Percentiles rank a stretch among this genome's conserved stretches.
Conservation (phyloP, 352 stramenopile genomes). For the Phytophthora europaea region DNA sequence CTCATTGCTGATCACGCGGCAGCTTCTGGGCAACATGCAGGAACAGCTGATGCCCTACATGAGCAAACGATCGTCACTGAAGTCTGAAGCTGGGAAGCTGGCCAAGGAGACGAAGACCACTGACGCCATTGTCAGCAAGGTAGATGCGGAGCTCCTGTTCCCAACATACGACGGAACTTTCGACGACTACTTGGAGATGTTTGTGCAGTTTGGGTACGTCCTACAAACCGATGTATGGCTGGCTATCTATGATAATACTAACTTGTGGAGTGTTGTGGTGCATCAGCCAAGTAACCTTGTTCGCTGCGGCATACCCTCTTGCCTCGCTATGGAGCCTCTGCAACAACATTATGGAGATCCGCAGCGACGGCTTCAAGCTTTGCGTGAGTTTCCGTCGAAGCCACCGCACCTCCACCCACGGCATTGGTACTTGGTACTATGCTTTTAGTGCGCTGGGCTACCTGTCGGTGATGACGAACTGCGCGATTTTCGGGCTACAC, state of each 20-base stretch:
- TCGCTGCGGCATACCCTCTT: slow-evolving; percentile 94
- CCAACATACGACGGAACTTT: slow-evolving; percentile 90
- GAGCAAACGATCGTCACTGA: slow-evolving; percentile 81
- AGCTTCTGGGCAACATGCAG: slow-evolving; percentile 83
- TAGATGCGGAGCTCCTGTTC: slow-evolving; percentile 84
- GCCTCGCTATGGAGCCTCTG: slow-evolving; percentile 93
- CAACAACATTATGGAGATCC: slow-evolving; percentile 97
- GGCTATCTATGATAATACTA: background rate
- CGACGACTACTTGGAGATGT: slow-evolving; percentile 96
- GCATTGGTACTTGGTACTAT: slow-evolving; percentile 95
- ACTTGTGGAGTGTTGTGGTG: background rate
- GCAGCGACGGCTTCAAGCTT: slow-evolving; percentile 96
- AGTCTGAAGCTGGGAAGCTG: slow-evolving; percentile 83
- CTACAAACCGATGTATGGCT: background rate
- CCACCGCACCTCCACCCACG: slow-evolving; percentile 66
- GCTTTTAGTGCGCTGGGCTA: slow-evolving; percentile 93
- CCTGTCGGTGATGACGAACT: slow-evolving; percentile 95
- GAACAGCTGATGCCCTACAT: slow-evolving; percentile 87
- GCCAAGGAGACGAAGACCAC: slow-evolving; percentile 69
- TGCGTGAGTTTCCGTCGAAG: slow-evolving; percentile 85
- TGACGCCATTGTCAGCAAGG: slow-evolving; percentile 67
- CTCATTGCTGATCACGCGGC: slow-evolving; percentile 84
- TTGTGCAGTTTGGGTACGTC: slow-evolving; percentile 92
- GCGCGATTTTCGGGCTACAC: slow-evolving; percentile 94
- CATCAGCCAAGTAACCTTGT: slow-evolving; percentile 93